Evolutionary conservation across 257 asterid species (phyloP).

Genomic region (Craterostigma plantagineum): DNA sequence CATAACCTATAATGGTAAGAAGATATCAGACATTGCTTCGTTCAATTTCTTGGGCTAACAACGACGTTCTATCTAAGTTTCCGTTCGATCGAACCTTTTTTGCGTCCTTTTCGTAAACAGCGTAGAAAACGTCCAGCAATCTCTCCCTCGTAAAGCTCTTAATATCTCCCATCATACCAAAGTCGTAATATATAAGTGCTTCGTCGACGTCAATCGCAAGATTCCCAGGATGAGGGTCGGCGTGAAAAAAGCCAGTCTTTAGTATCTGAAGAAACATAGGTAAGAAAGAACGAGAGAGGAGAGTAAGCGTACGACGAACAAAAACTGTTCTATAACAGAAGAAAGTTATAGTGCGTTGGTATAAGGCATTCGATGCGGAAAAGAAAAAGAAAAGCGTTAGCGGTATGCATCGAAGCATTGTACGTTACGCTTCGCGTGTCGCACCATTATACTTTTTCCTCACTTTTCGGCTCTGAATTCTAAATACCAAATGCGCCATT

Average conservation of each 20-base stretch:
- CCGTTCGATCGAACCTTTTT: slow-evolving; percentile 38
- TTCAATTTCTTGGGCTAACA: neutral
- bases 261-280: slow-evolving; percentile 39
- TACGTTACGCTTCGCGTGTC: no score
- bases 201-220: slow-evolving; percentile 88
- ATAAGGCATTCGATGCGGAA: no score
- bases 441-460: no score
- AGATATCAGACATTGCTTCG: neutral
- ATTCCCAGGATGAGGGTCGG: slow-evolving; percentile 99
- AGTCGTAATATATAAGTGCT: slow-evolving; percentile 83
- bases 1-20: slow-evolving; percentile 42
- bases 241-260: slow-evolving; percentile 95
- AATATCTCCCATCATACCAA: slow-evolving; percentile 99
- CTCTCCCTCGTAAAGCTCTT: slow-evolving; percentile 81
- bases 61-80: no score
- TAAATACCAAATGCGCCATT: no score
- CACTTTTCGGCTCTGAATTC: no score
- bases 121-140: slow-evolving; percentile 58
- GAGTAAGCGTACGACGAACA: neutral
- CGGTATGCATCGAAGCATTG: no score
- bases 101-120: slow-evolving; percentile 94
- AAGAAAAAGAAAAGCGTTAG: no score
- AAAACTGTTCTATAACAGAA: neutral
- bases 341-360: no score
- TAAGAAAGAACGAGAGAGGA: slow-evolving; percentile 1